These are phyloP conservation scores for Pythium periplocum DNA, from an alignment of 352 stramenopile species.

Conservation along the genomic window DNA sequence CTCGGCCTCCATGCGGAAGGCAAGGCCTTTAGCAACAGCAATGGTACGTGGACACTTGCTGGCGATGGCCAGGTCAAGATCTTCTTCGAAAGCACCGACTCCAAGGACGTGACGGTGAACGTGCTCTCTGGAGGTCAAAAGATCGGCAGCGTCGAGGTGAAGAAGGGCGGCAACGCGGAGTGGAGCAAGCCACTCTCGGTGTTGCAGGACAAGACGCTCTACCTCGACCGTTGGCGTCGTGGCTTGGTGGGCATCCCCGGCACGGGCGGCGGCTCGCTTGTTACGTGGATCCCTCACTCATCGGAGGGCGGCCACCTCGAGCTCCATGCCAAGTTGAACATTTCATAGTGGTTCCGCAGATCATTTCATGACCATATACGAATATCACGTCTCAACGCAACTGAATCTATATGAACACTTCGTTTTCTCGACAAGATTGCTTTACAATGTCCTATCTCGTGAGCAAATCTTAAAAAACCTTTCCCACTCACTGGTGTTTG, in stretches of 20 bases:
- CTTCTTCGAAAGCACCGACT: conserved; percentile 8
- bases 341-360: too few relatives aligned
- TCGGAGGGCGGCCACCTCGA: conserved; percentile 25
- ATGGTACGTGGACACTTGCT: conserved; percentile 22
- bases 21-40: conserved; percentile 35
- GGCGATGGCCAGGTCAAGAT: conserved; percentile 10
- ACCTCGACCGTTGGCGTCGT: conserved; percentile 45
- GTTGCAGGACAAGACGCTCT: conserved; percentile 46
- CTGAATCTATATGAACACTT: too few relatives aligned
- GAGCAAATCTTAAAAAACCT: too few relatives aligned
- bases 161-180: background rate
- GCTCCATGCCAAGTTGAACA: too few relatives aligned
- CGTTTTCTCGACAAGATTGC: too few relatives aligned
- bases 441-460: too few relatives aligned
- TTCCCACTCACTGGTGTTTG: too few relatives aligned
- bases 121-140: conserved; percentile 7
- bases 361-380: too few relatives aligned
- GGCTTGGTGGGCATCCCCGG: conserved; percentile 27
- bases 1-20: conserved; percentile 34
- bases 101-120: conserved; percentile 9
- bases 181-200: conserved; percentile 13
- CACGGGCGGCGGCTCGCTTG: conserved; percentile 20
- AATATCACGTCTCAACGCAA: too few relatives aligned
- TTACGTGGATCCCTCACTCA: conserved; percentile 36
- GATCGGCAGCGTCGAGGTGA: background rate